Evolutionary conservation across 306 rosid genomes (phyloP).

Genomic region (Quercus aquifolioides): DNA sequence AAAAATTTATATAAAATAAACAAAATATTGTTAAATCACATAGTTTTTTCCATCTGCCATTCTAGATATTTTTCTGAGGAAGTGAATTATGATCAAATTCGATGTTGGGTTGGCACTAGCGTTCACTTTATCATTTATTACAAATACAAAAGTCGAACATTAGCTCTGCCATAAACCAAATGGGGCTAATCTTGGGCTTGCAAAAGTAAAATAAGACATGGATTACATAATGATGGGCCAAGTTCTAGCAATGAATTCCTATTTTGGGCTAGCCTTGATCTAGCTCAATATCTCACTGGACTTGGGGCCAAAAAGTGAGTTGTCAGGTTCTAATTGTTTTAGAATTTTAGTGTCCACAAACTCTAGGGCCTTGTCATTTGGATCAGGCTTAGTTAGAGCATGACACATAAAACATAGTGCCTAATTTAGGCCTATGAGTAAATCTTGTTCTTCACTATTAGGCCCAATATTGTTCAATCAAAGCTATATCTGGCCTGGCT

Average conservation of each 20-base stretch:
- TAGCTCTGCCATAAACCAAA: not conserved
- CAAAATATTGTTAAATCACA: too few relatives aligned
- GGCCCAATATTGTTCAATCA: not conserved
- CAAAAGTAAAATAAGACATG: not conserved
- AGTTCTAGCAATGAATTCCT: not conserved
- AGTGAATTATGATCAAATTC: too few relatives aligned
- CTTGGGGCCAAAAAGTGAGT: not conserved
- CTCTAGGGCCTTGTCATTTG: not conserved
- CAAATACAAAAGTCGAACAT: not conserved
- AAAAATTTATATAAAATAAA: too few relatives aligned
- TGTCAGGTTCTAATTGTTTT: too few relatives aligned
- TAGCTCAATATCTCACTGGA: not conserved
- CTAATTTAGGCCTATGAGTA: not conserved
- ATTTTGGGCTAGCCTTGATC: not conserved
- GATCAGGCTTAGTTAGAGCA: not conserved
- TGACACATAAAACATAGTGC: not conserved
- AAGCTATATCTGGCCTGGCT: too few relatives aligned
- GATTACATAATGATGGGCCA: not conserved
- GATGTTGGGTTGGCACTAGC: not conserved
- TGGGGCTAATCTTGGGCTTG: not conserved
- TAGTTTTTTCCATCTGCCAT: too few relatives aligned
- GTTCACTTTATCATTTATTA: not conserved
- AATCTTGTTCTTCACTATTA: not conserved
- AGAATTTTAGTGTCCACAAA: not conserved
- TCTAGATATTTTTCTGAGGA: too few relatives aligned